phyloP scores from a whole-genome alignment of 2,329 filamentous ascomycete species.

The Aspergillus sp. region DNA sequence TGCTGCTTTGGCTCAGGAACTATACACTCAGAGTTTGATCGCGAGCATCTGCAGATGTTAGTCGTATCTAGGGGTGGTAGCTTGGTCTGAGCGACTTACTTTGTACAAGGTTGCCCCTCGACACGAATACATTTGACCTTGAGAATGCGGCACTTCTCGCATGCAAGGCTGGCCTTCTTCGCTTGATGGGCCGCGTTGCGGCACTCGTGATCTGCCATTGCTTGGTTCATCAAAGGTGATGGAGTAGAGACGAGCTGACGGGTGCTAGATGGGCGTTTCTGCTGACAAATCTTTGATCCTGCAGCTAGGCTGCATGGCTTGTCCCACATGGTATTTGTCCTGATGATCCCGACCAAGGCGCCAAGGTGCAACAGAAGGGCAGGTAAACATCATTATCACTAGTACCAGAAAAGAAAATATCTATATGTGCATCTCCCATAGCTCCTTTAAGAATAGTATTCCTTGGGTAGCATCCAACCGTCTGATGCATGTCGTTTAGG shows the following conservation, averaged over 20 bases:
- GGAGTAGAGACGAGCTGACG: background rate
- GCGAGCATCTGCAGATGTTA: background rate
- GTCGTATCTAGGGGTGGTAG: background rate
- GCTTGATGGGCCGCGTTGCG: background rate
- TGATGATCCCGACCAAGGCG: too few relatives aligned
- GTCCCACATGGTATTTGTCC: too few relatives aligned
- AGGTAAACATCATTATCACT: too few relatives aligned
- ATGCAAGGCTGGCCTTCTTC: background rate
- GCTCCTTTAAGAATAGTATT: too few relatives aligned
- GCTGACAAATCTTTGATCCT: background rate
- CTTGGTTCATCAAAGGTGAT: background rate
- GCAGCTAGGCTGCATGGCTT: too few relatives aligned
- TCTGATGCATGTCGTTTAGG: too few relatives aligned
- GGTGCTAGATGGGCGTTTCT: background rate
- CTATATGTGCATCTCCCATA: too few relatives aligned
- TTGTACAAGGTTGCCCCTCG: conserved; percentile 1
- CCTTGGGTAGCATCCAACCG: too few relatives aligned
- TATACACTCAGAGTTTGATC: conserved; percentile 2
- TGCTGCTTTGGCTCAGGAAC: background rate
- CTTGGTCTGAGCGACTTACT: background rate
- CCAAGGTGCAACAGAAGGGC: too few relatives aligned
- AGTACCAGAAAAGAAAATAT: too few relatives aligned
- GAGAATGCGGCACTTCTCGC: conserved; percentile 9
- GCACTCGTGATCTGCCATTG: background rate
- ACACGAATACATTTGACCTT: conserved; percentile 11